Percentiles rank a stretch among this genome's conserved stretches.
phyloP scores from a whole-genome alignment of 164 flowering plant genomes.

The Sextonia rubra region DNA sequence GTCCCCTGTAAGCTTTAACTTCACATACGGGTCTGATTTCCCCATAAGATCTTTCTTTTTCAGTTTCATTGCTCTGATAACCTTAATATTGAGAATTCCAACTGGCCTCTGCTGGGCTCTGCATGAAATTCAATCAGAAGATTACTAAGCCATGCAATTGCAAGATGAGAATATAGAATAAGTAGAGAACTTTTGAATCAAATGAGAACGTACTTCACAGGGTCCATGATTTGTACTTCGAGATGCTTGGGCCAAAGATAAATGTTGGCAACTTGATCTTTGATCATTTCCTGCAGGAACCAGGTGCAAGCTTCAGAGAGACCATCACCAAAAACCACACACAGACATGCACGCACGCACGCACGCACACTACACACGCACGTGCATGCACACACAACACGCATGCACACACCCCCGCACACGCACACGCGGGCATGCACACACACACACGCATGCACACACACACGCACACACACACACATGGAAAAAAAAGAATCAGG shows the following conservation, averaged over 20 bases:
- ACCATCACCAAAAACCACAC: no score
- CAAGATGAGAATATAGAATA: neutral
- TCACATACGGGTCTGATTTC: conserved; percentile 78
- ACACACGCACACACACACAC: no score
- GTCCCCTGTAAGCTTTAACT: conserved; percentile 65
- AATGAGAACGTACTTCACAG: conserved; percentile 51
- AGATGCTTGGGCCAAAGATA: conserved; percentile 89
- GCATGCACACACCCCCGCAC: no score
- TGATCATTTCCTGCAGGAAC: conserved; percentile 68
- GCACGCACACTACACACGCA: no score
- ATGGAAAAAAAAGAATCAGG: no score
- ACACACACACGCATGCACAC: no score
- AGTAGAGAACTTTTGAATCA: neutral
- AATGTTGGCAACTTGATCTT: conserved; percentile 92
- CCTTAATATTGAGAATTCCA: conserved; percentile 68
- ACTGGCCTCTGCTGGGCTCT: conserved; percentile 71
- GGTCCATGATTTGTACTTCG: conserved; percentile 76
- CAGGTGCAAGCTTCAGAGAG: no score
- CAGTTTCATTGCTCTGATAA: conserved; percentile 57
- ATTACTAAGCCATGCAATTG: neutral
- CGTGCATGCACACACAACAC: no score
- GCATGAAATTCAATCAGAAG: conserved; percentile 8
- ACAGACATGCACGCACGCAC: no score
- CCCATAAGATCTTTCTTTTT: conserved; percentile 77
- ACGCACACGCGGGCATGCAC: no score